Base-by-base conservation (phyloP, 164 flowering plant species). In the Vitis cinerea region DNA sequence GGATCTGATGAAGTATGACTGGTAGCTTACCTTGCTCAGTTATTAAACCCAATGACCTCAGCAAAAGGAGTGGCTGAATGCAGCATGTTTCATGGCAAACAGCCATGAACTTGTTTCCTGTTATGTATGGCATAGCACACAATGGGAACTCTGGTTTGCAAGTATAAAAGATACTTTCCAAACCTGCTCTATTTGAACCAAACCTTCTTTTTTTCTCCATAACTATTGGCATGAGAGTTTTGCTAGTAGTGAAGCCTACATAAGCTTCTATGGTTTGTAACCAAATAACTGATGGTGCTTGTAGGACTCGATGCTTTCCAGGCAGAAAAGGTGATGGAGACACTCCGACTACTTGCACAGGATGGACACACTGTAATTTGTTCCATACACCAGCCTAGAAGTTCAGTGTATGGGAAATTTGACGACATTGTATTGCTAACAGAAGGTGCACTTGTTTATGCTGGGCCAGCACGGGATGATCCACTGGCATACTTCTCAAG, bases 251-350 rank as follows among this genome's bases (percentile, higher is more conserved):
- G 44, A 37, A 37, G 44, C 6, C 44, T 4, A 37, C 44, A 37
- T 37, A 37, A 37, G 44, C 44, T 3, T 37, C 27, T 70, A 8
- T 55, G 8, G 9, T 63, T 11, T 49, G 66, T 65, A 16, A 54
- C 69, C 17, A 9, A 31, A 7, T 70, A 3, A 37, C 15, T 8
- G 61, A 11, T 72, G 57, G 11, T 81, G 69, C 85, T 16, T 81
- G 69, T 84, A 93, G 98, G 99, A 63, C 93, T 96, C 69, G 99
- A 96, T 84, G 99, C 99, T 17, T 96, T 93, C 77, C 98, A 96
- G 79, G 97, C 99, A 54, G 98, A 96, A 80, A 91, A 86, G 81
- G 98, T 96, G 58, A 87, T 95, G 99, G 99, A 90, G 85, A 96
- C 98, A 62, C 85, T 96, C 44, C 76, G 82, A 63, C 90, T 84